A percentile compares a stretch with the other conserved stretches of the same genome.
These are phyloP conservation scores for Blepharisma stoltei DNA, from an alignment of 73 alveolate genomes.

Conservation along the genomic window DNA sequence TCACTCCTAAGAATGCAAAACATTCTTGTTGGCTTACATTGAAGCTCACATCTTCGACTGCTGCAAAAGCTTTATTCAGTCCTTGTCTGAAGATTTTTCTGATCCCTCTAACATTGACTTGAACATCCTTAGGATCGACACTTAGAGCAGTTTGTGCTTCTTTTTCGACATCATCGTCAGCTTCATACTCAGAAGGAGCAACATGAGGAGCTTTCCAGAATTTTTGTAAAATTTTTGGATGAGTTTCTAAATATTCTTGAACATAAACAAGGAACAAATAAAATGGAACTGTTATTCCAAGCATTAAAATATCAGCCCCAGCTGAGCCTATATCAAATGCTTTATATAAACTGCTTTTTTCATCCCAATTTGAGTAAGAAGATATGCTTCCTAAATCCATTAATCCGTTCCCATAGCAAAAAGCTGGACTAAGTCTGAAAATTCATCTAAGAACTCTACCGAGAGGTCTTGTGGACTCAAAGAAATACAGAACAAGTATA, in stretches of 20 bases:
- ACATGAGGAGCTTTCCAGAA: slow-evolving; percentile 30
- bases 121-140: slow-evolving; percentile 46
- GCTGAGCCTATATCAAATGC: slow-evolving; percentile 43
- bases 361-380: slow-evolving; percentile 36
- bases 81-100: slow-evolving; percentile 48
- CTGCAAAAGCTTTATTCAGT: slow-evolving; percentile 39
- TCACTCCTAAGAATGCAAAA: slow-evolving; percentile 95
- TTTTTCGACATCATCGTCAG: slow-evolving; percentile 53
- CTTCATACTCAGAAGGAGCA: slow-evolving; percentile 14
- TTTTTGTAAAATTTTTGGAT: slow-evolving; percentile 32
- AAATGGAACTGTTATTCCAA: slow-evolving; percentile 35
- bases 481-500: slow-evolving; percentile 56
- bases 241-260: slow-evolving; percentile 40
- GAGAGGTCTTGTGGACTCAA: slow-evolving; percentile 45
- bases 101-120: slow-evolving; percentile 47
- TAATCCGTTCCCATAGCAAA: slow-evolving; percentile 84
- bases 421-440: slow-evolving; percentile 86
- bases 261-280: slow-evolving; percentile 38
- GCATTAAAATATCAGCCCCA: slow-evolving; percentile 42
- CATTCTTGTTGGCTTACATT: slow-evolving; percentile 95
- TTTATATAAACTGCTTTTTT: background rate
- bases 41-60: slow-evolving; percentile 88
- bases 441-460: slow-evolving; percentile 73
- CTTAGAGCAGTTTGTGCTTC: slow-evolving; percentile 40
- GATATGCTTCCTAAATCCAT: slow-evolving; percentile 47